These are phyloP conservation scores for Cornus suecica DNA, from an alignment of 148 eudicot genomes.

Conservation along the genomic window DNA sequence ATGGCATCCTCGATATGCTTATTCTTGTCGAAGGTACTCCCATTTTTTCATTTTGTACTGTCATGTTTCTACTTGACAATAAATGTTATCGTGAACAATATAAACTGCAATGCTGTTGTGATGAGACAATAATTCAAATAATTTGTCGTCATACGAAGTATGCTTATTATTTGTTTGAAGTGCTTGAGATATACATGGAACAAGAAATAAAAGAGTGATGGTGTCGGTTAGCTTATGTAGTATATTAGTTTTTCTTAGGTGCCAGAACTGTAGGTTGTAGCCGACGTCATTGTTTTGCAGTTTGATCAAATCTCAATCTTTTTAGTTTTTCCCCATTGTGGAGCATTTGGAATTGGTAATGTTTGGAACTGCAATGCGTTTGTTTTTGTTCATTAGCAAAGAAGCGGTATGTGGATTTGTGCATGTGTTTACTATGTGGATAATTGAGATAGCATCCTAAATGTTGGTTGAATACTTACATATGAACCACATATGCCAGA, in stretches of 20 bases:
- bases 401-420: neutral
- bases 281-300: conserved; percentile 2
- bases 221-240: neutral
- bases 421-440: neutral
- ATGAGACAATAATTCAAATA: neutral
- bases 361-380: neutral
- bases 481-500: neutral
- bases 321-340: neutral
- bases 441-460: neutral
- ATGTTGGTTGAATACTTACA: neutral
- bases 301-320: neutral
- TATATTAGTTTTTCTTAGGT: neutral
- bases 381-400: neutral
- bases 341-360: neutral
- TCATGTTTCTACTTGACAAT: neutral
- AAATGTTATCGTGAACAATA: neutral
- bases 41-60: conserved; percentile 10
- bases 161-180: conserved; percentile 10
- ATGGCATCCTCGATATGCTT: conserved; percentile 63
- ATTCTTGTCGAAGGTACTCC: conserved; percentile 55
- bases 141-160: neutral
- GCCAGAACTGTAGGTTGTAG: neutral
- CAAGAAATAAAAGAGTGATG: neutral
- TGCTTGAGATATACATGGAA: neutral
- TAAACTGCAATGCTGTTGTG: neutral